Evolutionary conservation across 768 basidiomycete species (phyloP), one percentile per base, ranked within the genome.

Genomic region (Lentinula aciculospora): DNA sequence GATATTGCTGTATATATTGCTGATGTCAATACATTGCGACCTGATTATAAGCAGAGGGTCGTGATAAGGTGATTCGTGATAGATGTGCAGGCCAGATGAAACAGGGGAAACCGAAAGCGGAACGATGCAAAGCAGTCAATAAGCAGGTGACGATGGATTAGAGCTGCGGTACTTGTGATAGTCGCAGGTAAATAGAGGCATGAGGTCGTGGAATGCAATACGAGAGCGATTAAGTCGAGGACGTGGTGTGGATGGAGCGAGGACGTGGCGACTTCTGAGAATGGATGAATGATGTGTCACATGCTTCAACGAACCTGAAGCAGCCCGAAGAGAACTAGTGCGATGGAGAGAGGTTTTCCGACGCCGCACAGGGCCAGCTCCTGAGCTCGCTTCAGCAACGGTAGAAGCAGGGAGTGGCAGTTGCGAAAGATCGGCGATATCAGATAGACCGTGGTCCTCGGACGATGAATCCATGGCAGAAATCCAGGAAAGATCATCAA

Each of bases 401-500:
- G 21, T 17, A 15, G 37, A 39, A 39, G 68, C 68, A 31, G 53
- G 15, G 37, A 48, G n/a, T 25, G 75, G 74, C n/a, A 86, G 64
- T 60, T 84, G 81, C 1, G 85, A 86, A 44, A 87, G 79, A 70
- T 88, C 85, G 56, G 85, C 85, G 59, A 86, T 80, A 63, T 87
- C 83, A 66, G 75, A 76, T 17, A 70, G 70, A 63, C 75, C 72
- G 63, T 72, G 56, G 58, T 64, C 62, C 53, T 79, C 74, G 13
- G 78, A 72, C 5, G 79, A 60, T 53, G 70, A 59, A 53, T 88
- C 81, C 50, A 88, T 71, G 7, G 80, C 75, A 25, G 84, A 75
- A 53, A 86, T 83, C 86, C 86, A 89, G 3, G 86, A 84, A 9
- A 89, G 77, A 27, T 76, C 72, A 71, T 88, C 86, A 66, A 88